Base-by-base conservation (phyloP, 129 eudicot genomes). In the Flaveria trinervia region DNA sequence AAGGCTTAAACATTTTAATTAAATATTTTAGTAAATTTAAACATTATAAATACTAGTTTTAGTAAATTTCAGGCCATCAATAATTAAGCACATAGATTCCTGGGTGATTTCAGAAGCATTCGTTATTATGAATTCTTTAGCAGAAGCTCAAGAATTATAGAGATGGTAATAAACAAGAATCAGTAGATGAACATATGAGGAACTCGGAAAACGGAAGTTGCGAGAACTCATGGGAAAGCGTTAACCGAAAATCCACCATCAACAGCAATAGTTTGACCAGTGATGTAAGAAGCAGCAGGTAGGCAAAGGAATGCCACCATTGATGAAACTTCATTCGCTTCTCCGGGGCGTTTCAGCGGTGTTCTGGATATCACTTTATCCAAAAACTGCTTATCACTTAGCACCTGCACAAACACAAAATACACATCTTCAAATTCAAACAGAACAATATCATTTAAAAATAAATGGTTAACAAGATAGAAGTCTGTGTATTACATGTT, bases 251-350 rank as follows among this genome's bases (percentile, higher is more conserved):
- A 72, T 33, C 97, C 97, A 28, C 95, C 97, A 73, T 92, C 97
- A 72, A 92, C 95, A 51, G 86, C 83, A 48, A 92, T 85, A 55
- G 88, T 74, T 83, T 92, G 95, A 5, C 95, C 97, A 30, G 92
- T 92, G 60, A 89, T 83, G 80, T 92, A 92, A 36, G 97, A 85
- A 72, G 95, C 85, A 54, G 92, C 95, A 44, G 97, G 97, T 16
- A 92, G 71, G 59, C 97, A 89, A 36, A 92, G 97, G 71, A 85
- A 92, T 4, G 95, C 89, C 59, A 89, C 97, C 78, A 92, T 17
- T 7, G 97, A 92, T 8, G 97, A 88, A 3, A 92, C 95, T 71
- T 92, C 97, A 36, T 82, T 51, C 20, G 95, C 71, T 82, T 92
- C 97, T 69, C 86, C 97, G 11, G 73, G 81, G 1, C 97, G 92